These are phyloP conservation scores for Ogataea paradorogensis DNA, from an alignment of 805 yeast species.

Conservation along the genomic window DNA sequence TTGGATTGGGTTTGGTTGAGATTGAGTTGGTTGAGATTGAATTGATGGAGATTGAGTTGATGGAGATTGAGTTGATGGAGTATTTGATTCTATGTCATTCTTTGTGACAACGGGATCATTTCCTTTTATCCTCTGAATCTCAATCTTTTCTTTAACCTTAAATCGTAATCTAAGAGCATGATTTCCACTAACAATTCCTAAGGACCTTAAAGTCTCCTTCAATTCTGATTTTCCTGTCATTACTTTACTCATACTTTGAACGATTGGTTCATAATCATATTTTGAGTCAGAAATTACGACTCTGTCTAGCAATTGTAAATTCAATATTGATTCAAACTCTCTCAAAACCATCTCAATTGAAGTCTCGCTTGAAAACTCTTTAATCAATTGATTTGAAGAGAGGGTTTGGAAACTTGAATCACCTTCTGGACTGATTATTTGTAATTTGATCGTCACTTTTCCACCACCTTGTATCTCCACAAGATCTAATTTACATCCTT, in stretches of 20 bases:
- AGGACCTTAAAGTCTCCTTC: conserved; percentile 19
- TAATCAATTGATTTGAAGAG: conserved; percentile 15
- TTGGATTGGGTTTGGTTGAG: conserved; percentile 3
- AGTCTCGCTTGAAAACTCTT: conserved; percentile 9
- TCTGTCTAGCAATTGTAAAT: neutral
- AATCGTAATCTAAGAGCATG: conserved; percentile 29
- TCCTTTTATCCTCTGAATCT: neutral
- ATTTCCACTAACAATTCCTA: conserved; percentile 28
- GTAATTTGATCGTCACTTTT: conserved; percentile 24
- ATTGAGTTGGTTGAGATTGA: neutral
- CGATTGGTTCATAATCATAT: conserved; percentile 17
- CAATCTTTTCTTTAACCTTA: conserved; percentile 4
- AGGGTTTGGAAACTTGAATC: conserved; percentile 14
- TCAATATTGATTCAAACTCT: conserved; percentile 14
- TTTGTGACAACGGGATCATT: neutral
- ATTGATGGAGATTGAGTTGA: neutral
- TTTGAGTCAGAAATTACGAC: conserved; percentile 1
- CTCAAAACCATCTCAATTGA: conserved; percentile 16
- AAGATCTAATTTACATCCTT: conserved; percentile 42
- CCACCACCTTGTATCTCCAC: conserved; percentile 5
- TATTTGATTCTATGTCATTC: neutral
- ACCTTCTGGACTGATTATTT: conserved; percentile 19
- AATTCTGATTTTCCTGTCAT: conserved; percentile 20
- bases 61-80: neutral
- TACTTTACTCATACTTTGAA: conserved; percentile 26